Evolutionary conservation across 1,284 basidiomycete species (phyloP).

Genomic region (Tilletia setariae): DNA sequence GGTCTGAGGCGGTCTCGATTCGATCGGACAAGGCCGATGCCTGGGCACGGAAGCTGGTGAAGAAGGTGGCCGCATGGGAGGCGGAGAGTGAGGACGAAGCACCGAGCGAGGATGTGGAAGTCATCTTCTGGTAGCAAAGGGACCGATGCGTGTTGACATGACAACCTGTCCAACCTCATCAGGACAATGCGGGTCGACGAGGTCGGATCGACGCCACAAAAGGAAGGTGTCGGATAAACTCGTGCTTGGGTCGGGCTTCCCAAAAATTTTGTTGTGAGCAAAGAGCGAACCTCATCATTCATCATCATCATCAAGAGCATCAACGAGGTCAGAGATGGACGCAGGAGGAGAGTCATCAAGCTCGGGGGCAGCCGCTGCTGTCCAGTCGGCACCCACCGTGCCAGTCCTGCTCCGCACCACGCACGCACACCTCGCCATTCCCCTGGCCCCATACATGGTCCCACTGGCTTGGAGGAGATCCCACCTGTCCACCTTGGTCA

Average conservation of each 20-base stretch:
- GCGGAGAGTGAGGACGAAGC: slow-evolving; percentile 11
- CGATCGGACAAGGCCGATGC: not conserved
- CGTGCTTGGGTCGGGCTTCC: no score
- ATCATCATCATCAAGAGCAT: no score
- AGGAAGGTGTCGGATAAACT: no score
- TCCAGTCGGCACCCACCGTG: slow-evolving; percentile 17
- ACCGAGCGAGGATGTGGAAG: slow-evolving; percentile 4
- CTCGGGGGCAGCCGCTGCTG: not conserved
- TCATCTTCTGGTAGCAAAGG: not conserved
- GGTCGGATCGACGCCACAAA: no score
- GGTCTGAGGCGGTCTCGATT: not conserved
- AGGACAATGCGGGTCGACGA: not conserved
- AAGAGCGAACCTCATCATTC: no score
- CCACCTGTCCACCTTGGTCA: slow-evolving; percentile 95
- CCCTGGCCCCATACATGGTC: slow-evolving; percentile 88
- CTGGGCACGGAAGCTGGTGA: slow-evolving; percentile 5
- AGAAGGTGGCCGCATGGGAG: not conserved
- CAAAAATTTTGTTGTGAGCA: not conserved
- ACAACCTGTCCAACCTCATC: not conserved
- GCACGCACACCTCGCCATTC: slow-evolving; percentile 67
- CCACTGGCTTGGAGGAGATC: slow-evolving; percentile 85
- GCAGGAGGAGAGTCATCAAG: not conserved
- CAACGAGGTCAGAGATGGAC: no score
- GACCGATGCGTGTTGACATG: no score
- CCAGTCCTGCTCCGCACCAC: slow-evolving; percentile 40